phyloP scores from a whole-genome alignment of 2,329 filamentous ascomycete genomes.

The Fusarium zealandicum region DNA sequence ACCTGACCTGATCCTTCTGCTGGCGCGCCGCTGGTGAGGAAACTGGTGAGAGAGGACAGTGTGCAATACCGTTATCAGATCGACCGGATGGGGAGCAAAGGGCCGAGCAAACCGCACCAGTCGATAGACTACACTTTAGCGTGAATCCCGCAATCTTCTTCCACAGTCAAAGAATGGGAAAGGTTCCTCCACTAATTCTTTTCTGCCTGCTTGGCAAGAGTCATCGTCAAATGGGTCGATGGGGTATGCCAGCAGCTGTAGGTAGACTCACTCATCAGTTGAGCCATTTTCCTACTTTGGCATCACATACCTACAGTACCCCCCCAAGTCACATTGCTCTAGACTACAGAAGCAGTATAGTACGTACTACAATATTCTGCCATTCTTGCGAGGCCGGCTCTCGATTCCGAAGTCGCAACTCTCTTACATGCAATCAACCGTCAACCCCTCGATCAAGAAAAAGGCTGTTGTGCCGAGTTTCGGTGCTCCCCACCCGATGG shows the following conservation, averaged over 20 bases:
- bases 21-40: background rate
- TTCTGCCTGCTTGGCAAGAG: background rate
- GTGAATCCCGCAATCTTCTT: slow-evolving; percentile 2
- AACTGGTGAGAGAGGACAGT: slow-evolving; percentile 7
- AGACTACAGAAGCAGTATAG: too few species aligned
- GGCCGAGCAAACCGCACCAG: background rate
- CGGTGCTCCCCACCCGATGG: background rate
- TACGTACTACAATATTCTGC: background rate
- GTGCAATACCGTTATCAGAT: slow-evolving; percentile 29
- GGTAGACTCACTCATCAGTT: background rate
- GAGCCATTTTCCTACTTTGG: slow-evolving; percentile 20
- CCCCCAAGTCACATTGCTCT: background rate
- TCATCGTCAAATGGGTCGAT: background rate
- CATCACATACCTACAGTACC: background rate
- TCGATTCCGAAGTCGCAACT: background rate
- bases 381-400: background rate
- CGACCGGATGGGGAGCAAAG: background rate
- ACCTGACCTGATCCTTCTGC: slow-evolving; percentile 15
- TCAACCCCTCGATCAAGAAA: background rate
- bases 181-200: background rate
- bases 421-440: background rate
- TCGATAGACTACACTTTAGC: background rate
- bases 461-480: slow-evolving; percentile 6
- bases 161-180: background rate
- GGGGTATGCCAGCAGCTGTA: background rate